These are phyloP conservation scores for Pythium brachiatum DNA, from an alignment of 352 stramenopile species.

Conservation along the genomic window DNA sequence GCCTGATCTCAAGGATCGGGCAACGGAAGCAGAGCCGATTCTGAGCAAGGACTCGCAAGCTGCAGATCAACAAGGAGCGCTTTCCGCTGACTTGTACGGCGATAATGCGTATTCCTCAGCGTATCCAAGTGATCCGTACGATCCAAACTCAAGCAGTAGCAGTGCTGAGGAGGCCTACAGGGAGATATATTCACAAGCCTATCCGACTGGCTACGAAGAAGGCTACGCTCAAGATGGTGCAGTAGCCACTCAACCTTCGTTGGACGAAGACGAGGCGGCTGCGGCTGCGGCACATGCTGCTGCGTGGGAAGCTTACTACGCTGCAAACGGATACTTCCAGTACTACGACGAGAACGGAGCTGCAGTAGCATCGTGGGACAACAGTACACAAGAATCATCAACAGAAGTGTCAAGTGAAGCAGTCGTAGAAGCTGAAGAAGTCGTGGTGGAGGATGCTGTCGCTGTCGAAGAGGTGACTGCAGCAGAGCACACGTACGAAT, in stretches of 20 bases:
- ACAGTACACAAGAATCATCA: neutral
- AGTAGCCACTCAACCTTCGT: too few species aligned
- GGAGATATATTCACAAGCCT: neutral
- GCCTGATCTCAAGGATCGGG: neutral
- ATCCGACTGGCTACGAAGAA: neutral
- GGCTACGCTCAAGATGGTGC: neutral
- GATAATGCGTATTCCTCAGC: neutral
- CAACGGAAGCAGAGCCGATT: neutral
- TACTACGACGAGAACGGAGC: neutral
- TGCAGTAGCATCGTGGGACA: neutral
- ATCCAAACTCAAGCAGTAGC: neutral
- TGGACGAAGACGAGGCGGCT: neutral
- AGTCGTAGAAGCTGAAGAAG: constrained; percentile 42
- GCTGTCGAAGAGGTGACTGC: neutral
- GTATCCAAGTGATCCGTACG: neutral
- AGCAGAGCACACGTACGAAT: neutral
- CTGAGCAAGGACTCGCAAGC: neutral
- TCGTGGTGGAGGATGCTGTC: constrained; percentile 35
- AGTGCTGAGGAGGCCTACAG: neutral
- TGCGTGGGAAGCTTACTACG: constrained; percentile 26
- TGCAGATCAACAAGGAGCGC: neutral
- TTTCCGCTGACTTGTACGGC: neutral
- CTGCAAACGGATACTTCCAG: constrained; percentile 17
- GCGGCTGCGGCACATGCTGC: constrained; percentile 13
- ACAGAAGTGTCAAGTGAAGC: neutral